Conservation (phyloP, 148 eudicot species). For the Chenopodium album region DNA sequence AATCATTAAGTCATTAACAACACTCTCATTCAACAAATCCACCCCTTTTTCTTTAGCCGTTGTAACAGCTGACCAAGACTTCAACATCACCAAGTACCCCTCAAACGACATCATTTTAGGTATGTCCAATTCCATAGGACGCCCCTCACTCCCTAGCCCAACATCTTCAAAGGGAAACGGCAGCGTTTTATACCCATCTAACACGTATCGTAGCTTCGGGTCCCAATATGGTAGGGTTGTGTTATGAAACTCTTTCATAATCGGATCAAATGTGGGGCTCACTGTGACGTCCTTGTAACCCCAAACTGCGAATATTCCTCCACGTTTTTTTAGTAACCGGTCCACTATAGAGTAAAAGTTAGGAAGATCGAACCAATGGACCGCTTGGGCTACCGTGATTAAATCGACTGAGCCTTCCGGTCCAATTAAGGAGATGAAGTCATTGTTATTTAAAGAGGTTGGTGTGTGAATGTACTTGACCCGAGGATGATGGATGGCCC, state of each 20-base stretch:
- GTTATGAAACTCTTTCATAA: conserved; percentile 24
- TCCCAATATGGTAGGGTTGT: conserved; percentile 40
- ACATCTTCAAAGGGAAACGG: conserved; percentile 50
- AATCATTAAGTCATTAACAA: conserved; percentile 38
- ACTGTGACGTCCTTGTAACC: conserved; percentile 35
- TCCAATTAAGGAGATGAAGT: conserved; percentile 29
- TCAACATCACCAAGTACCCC: conserved; percentile 37
- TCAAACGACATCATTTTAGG: conserved; percentile 38
- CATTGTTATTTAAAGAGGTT: conserved; percentile 13
- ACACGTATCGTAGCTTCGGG: conserved; percentile 19
- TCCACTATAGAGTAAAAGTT: conserved; percentile 34
- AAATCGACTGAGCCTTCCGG: conserved; percentile 35
- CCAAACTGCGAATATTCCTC: conserved; percentile 52
- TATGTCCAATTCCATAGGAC: conserved; percentile 38
- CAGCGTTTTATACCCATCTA: conserved; percentile 39
- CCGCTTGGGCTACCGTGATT: conserved; percentile 47
- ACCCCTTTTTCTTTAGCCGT: conserved; percentile 49
- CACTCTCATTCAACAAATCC: conserved; percentile 35
- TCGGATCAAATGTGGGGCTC: conserved; percentile 37
- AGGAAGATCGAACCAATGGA: conserved; percentile 55
- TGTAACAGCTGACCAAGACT: conserved; percentile 41
- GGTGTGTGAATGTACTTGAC: conserved; percentile 38
- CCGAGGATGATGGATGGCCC: conserved; percentile 29
- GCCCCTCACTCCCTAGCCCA: conserved; percentile 41
- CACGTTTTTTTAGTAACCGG: conserved; percentile 39